Evolutionary conservation across 352 stramenopile species (phyloP).

Genomic region (Pythium sp.): DNA sequence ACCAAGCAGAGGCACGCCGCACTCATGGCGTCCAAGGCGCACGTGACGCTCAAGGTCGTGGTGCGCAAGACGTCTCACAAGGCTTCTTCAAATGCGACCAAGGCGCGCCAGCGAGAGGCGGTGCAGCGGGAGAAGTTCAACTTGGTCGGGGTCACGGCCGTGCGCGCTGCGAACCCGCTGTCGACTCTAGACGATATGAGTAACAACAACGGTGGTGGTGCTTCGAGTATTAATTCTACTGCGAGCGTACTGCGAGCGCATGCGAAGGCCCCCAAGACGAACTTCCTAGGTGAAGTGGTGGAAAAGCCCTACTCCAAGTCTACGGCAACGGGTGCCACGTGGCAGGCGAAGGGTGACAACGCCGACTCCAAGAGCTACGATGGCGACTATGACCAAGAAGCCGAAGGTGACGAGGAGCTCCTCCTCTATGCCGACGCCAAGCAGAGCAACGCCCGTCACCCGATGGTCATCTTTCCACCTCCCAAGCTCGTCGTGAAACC

Average conservation of each 20-base stretch:
- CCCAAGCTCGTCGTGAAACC: conserved; percentile 72
- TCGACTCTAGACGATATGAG: conserved; percentile 4
- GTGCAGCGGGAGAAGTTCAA: conserved; percentile 52
- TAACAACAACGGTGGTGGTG: neutral
- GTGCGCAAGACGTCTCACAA: conserved; percentile 71
- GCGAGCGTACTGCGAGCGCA: conserved; percentile 42
- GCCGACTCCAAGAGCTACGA: conserved; percentile 21
- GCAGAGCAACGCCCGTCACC: neutral
- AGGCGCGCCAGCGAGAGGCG: conserved; percentile 53
- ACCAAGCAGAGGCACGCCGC: conserved; percentile 22
- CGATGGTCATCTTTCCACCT: conserved; percentile 30
- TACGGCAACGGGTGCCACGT: neutral
- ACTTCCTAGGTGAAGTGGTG: conserved; percentile 68
- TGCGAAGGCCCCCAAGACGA: conserved; percentile 53
- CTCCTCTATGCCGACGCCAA: conserved; percentile 17
- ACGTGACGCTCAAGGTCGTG: conserved; percentile 70
- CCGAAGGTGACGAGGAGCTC: conserved; percentile 21
- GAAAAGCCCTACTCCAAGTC: conserved; percentile 44
- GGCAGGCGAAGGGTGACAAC: conserved; percentile 16
- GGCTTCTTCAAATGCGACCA: conserved; percentile 25
- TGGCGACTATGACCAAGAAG: conserved; percentile 12
- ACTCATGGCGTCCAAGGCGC: conserved; percentile 31
- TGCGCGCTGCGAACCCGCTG: conserved; percentile 27
- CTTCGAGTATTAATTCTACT: conserved; percentile 10
- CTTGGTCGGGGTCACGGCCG: conserved; percentile 55